These are phyloP conservation scores for Allium cepa DNA, from an alignment of 106 monocot species.

Conservation along the genomic window DNA sequence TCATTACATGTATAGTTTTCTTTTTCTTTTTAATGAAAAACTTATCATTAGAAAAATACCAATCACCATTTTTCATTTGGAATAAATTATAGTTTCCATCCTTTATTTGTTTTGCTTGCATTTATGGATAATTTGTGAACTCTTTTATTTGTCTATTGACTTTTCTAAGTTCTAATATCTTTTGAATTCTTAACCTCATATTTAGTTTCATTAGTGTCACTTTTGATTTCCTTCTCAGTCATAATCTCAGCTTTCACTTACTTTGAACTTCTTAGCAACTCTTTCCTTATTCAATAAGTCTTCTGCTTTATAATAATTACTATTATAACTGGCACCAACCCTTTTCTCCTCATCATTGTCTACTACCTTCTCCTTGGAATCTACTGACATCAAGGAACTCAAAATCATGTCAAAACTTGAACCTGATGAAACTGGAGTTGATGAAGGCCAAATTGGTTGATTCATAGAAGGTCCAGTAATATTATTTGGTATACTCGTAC, in stretches of 20 bases:
- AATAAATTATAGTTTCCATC: too few species aligned
- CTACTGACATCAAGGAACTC: neutral
- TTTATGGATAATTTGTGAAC: too few species aligned
- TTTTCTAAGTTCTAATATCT: neutral
- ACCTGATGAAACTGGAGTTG: too few species aligned
- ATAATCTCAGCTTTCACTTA: neutral
- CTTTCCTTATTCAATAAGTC: too few species aligned
- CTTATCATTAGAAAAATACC: too few species aligned
- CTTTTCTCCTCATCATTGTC: conserved; percentile 9
- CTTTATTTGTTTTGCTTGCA: too few species aligned
- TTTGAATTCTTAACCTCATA: neutral
- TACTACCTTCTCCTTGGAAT: neutral
- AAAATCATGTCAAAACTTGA: conserved; percentile 2
- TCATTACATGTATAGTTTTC: too few species aligned
- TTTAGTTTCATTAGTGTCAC: neutral
- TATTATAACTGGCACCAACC: neutral
- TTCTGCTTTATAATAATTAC: conserved; percentile 4
- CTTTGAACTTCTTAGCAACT: conserved; percentile 8
- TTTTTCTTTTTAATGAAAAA: too few species aligned
- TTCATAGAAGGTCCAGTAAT: neutral
- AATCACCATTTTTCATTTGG: too few species aligned
- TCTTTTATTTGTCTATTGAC: neutral
- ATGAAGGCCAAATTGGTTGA: too few species aligned
- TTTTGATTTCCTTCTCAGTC: neutral
- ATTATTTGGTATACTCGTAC: neutral